Evolutionary conservation across 768 basidiomycete genomes (phyloP).

Genomic region (Chlorophyllum brunneum): DNA sequence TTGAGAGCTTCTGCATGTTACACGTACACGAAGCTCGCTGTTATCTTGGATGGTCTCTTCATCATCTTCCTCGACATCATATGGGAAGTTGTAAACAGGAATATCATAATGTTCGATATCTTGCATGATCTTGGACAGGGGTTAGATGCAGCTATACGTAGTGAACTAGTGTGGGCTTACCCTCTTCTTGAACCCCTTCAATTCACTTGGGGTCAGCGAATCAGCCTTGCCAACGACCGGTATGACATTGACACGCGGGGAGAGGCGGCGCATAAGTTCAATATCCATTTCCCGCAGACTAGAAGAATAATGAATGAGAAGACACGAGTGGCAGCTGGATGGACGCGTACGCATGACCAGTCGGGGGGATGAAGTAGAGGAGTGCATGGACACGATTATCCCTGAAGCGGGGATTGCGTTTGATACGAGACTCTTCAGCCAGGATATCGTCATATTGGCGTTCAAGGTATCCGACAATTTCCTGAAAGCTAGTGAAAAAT

Average conservation of each 20-base stretch:
- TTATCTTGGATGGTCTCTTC: constrained; percentile 98
- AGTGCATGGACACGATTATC: constrained; percentile 97
- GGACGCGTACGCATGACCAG: constrained; percentile 85
- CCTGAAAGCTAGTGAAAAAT: constrained; percentile 69
- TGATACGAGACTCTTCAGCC: constrained; percentile 97
- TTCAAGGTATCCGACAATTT: constrained; percentile 95
- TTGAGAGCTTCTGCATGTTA: neutral
- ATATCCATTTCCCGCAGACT: constrained; percentile 98
- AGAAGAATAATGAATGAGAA: constrained; percentile 3
- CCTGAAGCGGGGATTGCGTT: constrained; percentile 98
- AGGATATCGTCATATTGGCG: constrained; percentile 99
- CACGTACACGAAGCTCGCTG: constrained; percentile 81
- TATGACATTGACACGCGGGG: constrained; percentile 97
- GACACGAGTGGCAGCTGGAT: neutral
- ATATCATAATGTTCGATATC: constrained; percentile 99
- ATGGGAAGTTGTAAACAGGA: constrained; percentile 99
- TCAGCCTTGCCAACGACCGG: constrained; percentile 98
- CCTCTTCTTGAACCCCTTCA: constrained; percentile 94
- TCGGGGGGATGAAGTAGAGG: constrained; percentile 97
- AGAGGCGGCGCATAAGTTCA: constrained; percentile 96
- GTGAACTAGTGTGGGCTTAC: constrained; percentile 30
- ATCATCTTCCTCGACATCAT: constrained; percentile 98
- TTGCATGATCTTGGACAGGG: constrained; percentile 83
- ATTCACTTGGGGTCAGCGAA: constrained; percentile 87
- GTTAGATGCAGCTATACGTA: neutral